Base-by-base conservation (phyloP, 2,329 filamentous ascomycete species). In the Verticillium alfalfae region DNA sequence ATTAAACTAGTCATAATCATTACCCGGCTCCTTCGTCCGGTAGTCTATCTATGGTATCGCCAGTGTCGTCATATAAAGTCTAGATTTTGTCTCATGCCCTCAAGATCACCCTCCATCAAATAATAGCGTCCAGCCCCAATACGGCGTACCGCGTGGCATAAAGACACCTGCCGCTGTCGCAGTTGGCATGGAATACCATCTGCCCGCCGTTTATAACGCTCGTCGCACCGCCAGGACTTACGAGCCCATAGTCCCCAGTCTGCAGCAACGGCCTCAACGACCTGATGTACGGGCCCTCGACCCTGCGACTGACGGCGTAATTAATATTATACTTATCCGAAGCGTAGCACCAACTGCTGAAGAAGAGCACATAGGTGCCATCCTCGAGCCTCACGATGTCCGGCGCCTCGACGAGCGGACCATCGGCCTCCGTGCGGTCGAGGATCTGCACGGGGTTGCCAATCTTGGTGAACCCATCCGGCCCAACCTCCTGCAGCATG, bases 371-470 rank as follows among this genome's bases (percentile, higher is more conserved):
- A 68, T 88, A 88, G 15, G 76, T 75, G 4, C 81, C 82, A 18
- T 78, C 76, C 0, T 66, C 67, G 3, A 75, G 74, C n/a, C 71
- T 70, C 13, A 84, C 72, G 22, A 88, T 67, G 61, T 78, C 79
- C 0, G 87, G 87, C 16, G 86, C 87, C 71, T 89, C 87, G 26
- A 89, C 79, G 1, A 88, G 73, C 4, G 86, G 80, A 8, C 81
- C 82, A 66, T 84, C 82, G 8, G 66, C 70, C 12, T 69, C 69
- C 26, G 69, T 71, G 31, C 80, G 75, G 67, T 84, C 75, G 54
- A 84, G 70, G 9, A 85, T 76, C 68, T 75, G 66, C 39, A 82
- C 70, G 1, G 84, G 70, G 8, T 76, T 67, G n/a, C 85, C 86
- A 31, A 82, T 72, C 12, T 75, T 76, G 1, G 81, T 86, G 56